Evolutionary conservation across 768 basidiomycete species (phyloP), one percentile per base, ranked within the genome.

Genomic region (Gymnopilus dilepis): DNA sequence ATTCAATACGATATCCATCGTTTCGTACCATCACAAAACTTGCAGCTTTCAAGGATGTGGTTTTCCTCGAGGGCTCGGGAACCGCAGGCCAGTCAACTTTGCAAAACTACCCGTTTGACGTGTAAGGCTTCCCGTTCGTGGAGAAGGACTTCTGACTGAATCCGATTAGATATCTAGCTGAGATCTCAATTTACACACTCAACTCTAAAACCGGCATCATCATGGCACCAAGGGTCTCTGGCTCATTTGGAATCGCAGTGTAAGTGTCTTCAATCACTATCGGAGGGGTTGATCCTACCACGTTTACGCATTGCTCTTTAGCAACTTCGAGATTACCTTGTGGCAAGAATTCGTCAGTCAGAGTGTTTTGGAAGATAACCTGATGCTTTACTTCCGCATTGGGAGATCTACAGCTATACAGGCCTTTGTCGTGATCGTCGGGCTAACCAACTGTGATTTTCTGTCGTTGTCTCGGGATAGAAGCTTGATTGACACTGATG

Each of bases 1-100:
- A 40, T 12, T 22, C 37, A 2, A 22, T 17, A 4, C 47, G 42
- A n/a, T 50, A 38, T 22, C 15, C 26, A 1, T 60, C 64, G 0
- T 65, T 65, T 30, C 37, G 56, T 13, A 65, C 64, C 1, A 52
- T 65, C 7, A 61, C 64, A 24, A 65, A 65, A 17, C 56, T 65
- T 11, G 38, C 59, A 1, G 42, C 51, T 9, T 59, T 45, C 4
- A 55, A 51, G 22, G 19, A 19, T 42, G 40, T 11, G 22, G 21
- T n/a, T n/a, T n/a, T n/a, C n/a, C n/a, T n/a, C n/a, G n/a, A n/a
- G n/a, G n/a, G n/a, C n/a, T n/a, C n/a, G n/a, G n/a, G n/a, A n/a
- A n/a, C n/a, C n/a, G n/a, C n/a, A n/a, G n/a, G n/a, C 1, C 37
- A 55, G 28, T 24, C 53, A 15, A 31, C 53, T 3, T 56, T 55